Base-by-base conservation (phyloP, 495 filamentous ascomycete species). In the Penicillium flavigenum region DNA sequence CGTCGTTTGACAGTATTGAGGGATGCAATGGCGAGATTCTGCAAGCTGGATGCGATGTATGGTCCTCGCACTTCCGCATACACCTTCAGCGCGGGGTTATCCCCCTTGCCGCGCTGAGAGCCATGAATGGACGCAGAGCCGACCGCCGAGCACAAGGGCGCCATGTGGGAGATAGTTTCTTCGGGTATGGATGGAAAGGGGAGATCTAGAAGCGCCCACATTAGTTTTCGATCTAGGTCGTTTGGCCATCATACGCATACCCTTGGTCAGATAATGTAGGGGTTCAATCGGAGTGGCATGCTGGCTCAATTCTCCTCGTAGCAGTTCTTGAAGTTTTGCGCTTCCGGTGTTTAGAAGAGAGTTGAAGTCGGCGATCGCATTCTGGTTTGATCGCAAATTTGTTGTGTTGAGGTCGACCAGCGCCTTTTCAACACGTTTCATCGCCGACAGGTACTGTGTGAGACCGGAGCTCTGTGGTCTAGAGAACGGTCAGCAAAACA, bases 241-340 rank as follows among this genome's bases (percentile, higher is more conserved):
- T 45, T 8, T 41, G 16, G 6, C n/a, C 27, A 19, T 41, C 16
- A 17, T 22, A 26, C 20, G n/a, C 58, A 10, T 53, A 80, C 88
- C 81, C 69, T 96, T 97, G n/a, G 89, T 96, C 63, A 97, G 84
- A 66, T 88, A 97, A 64, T 96, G 89, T 42, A 98, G 73, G 7
- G 95, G 92, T 62, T 99, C 94, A 31, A 97, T 83, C 2, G 88
- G 80, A 50, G 82, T 79, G 8, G 86, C 82, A 19, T 90, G 85
- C 61, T 95, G 86, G 27, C 82, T 81, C 36, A 98, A 72, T 51
- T 88, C 77, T 56, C 86, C 82, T 56, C 90, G 83, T 70, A 96
- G 91, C 47, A 90, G 75, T 39, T 85, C 87, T 70, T 98, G 92
- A 16, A 99, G 79, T 66, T 91, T 87, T 17, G 83, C 80, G 57